Conservation (phyloP, 106 monocot species). For the Posidonia australis region DNA sequence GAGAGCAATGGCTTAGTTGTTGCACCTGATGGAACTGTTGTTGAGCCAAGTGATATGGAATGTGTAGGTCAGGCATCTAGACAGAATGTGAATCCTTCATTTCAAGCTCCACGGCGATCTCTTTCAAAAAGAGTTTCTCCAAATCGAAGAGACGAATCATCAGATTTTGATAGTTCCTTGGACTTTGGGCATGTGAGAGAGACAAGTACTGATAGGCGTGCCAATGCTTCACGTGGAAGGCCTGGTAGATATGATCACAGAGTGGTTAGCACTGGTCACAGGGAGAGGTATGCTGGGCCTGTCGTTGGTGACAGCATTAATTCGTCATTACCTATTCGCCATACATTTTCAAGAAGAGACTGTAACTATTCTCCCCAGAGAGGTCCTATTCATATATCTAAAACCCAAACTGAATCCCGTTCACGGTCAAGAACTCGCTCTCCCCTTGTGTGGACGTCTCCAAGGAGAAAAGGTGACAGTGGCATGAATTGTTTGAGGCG, state of each 20-base stretch:
- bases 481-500: slow-evolving; percentile 14
- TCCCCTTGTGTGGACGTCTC: slow-evolving; percentile 44
- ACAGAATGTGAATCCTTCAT: slow-evolving; percentile 18
- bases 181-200: slow-evolving; percentile 27
- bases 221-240: slow-evolving; percentile 15
- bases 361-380: slow-evolving; percentile 40
- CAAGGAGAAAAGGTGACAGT: slow-evolving; percentile 24
- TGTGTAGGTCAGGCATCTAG: slow-evolving; percentile 6
- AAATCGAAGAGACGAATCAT: slow-evolving; percentile 29
- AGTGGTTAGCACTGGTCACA: slow-evolving; percentile 10
- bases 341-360: slow-evolving; percentile 26
- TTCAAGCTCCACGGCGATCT: slow-evolving; percentile 10
- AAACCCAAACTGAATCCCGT: slow-evolving; percentile 35
- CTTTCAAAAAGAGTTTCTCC: slow-evolving; percentile 29
- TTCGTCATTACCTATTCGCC: slow-evolving; percentile 11
- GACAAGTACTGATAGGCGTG: slow-evolving; percentile 25
- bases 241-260: slow-evolving; percentile 24
- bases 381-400: slow-evolving; percentile 28
- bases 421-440: slow-evolving; percentile 76
- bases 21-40: slow-evolving; percentile 78
- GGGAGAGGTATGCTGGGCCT: slow-evolving; percentile 22
- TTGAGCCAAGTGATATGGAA: slow-evolving; percentile 33
- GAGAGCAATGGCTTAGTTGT: slow-evolving; percentile 82
- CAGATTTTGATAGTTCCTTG: slow-evolving; percentile 5
- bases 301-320: slow-evolving; percentile 17